Percentiles rank a stretch among this genome's conserved stretches.
Evolutionary conservation across 2,329 filamentous ascomycete species (phyloP).

Genomic region (Botryotinia narcissicola): DNA sequence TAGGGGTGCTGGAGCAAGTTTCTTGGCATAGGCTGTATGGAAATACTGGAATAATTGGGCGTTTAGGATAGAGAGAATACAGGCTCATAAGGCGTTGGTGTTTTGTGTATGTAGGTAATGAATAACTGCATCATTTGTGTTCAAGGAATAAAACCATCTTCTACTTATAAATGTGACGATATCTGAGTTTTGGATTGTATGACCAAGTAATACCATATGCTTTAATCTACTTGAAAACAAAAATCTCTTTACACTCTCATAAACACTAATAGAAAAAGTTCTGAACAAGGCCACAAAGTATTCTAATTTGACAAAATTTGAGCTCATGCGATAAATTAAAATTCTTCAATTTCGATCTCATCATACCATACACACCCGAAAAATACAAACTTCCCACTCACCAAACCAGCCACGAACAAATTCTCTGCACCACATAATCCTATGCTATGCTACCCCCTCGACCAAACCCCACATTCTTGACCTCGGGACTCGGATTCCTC

Average conservation of each 20-base stretch:
- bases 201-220: not conserved
- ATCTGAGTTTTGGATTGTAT: not conserved
- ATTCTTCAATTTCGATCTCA: not conserved
- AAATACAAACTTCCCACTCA: not conserved
- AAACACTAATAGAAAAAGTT: not conserved
- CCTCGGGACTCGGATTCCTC: not conserved
- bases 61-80: conserved; percentile 16
- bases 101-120: conserved; percentile 12
- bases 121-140: not conserved
- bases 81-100: not conserved
- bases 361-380: not conserved
- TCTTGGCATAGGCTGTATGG: conserved; percentile 39
- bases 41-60: not conserved
- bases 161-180: not conserved
- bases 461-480: not conserved
- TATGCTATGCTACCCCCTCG: conserved; percentile 3
- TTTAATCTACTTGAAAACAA: not conserved
- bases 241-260: not conserved
- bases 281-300: not conserved
- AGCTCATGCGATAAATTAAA: not conserved
- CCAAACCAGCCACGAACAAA: not conserved
- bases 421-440: not conserved
- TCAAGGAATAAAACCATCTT: not conserved
- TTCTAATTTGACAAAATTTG: not conserved
- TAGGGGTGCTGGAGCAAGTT: conserved; percentile 61